Evolutionary conservation across 2,329 filamentous ascomycete species (phyloP).

Genomic region (Furcasterigmium sp.): DNA sequence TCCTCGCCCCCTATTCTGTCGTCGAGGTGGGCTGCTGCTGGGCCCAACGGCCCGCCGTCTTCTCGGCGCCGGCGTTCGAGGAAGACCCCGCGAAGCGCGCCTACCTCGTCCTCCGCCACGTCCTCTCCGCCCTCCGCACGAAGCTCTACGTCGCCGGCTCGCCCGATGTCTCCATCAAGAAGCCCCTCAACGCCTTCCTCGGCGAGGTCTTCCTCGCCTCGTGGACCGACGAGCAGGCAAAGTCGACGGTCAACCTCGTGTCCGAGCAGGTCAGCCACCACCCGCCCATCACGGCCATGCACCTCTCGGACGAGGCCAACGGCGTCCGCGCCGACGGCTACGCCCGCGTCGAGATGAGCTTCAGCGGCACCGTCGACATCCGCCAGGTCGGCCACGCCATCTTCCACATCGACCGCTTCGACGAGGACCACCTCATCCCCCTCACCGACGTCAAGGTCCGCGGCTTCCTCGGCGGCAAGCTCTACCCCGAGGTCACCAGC

Average conservation of each 20-base stretch:
- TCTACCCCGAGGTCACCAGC: constrained; percentile 43
- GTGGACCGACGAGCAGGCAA: constrained; percentile 24
- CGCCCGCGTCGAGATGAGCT: constrained; percentile 46
- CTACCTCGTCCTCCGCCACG: constrained; percentile 41
- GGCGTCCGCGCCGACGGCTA: constrained; percentile 44
- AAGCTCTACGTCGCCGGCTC: constrained; percentile 43
- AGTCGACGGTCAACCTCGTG: constrained; percentile 23
- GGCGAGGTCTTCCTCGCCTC: constrained; percentile 43
- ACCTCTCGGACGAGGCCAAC: constrained; percentile 35
- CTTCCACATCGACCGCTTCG: constrained; percentile 40
- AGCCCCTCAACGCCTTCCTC: constrained; percentile 48
- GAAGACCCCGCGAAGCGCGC: constrained; percentile 33
- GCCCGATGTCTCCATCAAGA: constrained; percentile 42
- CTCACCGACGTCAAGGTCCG: constrained; percentile 42
- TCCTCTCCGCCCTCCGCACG: constrained; percentile 38
- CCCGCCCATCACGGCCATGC: constrained; percentile 48
- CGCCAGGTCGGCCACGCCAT: constrained; percentile 45
- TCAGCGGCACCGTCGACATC: constrained; percentile 42
- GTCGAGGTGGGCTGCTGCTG: constrained; percentile 47
- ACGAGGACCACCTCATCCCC: constrained; percentile 44
- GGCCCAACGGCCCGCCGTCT: constrained; percentile 41
- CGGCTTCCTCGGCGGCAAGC: constrained; percentile 38
- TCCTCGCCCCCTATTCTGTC: constrained; percentile 42
- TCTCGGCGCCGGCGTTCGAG: constrained; percentile 41
- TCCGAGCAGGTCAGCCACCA: constrained; percentile 50